Base-by-base conservation (phyloP, 331 rosid genomes). In the Saraca asoca region DNA sequence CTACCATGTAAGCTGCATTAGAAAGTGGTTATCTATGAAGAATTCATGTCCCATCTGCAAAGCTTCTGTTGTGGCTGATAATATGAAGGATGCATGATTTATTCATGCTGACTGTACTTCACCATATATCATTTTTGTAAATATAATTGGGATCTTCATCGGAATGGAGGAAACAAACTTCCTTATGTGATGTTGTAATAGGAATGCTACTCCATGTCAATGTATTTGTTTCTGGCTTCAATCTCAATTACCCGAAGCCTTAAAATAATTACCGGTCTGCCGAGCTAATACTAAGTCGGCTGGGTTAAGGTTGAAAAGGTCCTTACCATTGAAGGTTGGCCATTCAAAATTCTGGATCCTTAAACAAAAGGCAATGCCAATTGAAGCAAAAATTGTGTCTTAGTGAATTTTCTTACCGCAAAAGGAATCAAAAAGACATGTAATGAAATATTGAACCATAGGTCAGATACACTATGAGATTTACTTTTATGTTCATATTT, bases 1-100 rank as follows among this genome's bases (percentile, higher is more conserved):
- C 75, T 90, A 85, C 64, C 97, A 90, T 62, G 92, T 83, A 68
- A 75, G 78, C 77, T 90, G 97, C 89, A 72, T 90, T 62, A 90
- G 77, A 46, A 87, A 90, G 69, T 90, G 97, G 97, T 69, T 90
- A 58, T 80, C 85, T 24, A 72, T 90, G 95, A 90, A 85, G 77
- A 90, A 85, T 63, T 7, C 73, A 38, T 90, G 97, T 51, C 97
- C 97, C 4, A 78, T 90, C 70, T 90, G 92, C 90, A 90, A 87
- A 77, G 60, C 72, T 24, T 73, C 92, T 72, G 90, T 75, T 1
- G 29, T 83, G 59, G 63, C 87, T 2, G 93, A 90, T 48, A 70
- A 67, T 45, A 59, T 62, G 69, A 78, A 72, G 79, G 78, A 79
- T 52, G 78, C 81, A 75, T 90, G 80, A 80, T 14, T 69, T 66